Evolutionary conservation across 495 filamentous ascomycete genomes (phyloP).

Genomic region (Sporormia fimetaria): DNA sequence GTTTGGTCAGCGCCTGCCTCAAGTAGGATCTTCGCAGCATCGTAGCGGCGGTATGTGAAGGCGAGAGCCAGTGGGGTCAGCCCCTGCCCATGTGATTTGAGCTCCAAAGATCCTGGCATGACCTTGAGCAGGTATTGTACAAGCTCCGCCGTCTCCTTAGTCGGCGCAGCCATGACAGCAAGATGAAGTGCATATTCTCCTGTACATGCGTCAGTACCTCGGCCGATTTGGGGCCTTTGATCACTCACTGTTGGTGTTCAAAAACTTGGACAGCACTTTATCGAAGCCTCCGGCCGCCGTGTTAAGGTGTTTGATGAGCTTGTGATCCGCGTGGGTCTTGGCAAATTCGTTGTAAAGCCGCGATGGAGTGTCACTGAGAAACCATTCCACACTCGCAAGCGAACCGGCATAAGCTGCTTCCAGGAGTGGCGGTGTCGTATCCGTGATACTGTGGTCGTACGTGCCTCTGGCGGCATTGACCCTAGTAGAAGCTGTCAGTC

Average conservation of each 20-base stretch:
- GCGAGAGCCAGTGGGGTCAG: constrained; percentile 53
- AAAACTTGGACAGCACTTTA: constrained; percentile 41
- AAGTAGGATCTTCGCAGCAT: constrained; percentile 49
- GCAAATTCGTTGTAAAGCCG: constrained; percentile 53
- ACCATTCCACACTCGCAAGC: constrained; percentile 56
- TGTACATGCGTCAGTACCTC: constrained; percentile 22
- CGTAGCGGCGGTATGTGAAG: constrained; percentile 38
- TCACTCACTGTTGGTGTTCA: too few species aligned
- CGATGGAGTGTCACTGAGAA: constrained; percentile 51
- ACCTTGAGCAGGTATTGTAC: constrained; percentile 50
- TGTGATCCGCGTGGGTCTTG: constrained; percentile 44
- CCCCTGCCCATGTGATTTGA: constrained; percentile 38
- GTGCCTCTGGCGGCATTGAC: constrained; percentile 43
- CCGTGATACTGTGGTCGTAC: neutral
- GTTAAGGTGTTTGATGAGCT: constrained; percentile 44
- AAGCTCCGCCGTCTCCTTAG: constrained; percentile 37
- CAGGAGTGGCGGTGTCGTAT: constrained; percentile 43
- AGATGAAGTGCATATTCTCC: constrained; percentile 51
- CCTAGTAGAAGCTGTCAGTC: too few species aligned
- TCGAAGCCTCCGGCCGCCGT: constrained; percentile 47
- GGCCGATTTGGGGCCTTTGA: constrained; percentile 29
- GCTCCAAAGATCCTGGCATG: constrained; percentile 47
- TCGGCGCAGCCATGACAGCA: constrained; percentile 41
- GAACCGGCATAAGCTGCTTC: constrained; percentile 44
- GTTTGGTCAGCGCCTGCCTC: constrained; percentile 54